Evolutionary conservation across 257 asterid species (phyloP).

Genomic region (Gardenia jasminoides): DNA sequence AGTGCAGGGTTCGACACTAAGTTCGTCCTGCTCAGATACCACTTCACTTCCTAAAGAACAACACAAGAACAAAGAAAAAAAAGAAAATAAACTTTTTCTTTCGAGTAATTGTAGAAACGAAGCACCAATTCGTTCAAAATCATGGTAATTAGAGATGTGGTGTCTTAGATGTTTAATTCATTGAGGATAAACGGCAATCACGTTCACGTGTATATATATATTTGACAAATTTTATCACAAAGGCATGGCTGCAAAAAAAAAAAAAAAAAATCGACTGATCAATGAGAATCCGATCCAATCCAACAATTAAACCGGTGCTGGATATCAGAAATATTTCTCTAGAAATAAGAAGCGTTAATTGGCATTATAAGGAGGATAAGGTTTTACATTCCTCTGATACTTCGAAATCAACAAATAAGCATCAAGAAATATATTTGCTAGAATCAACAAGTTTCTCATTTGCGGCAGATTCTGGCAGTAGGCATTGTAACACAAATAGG

Average conservation of each 20-base stretch:
- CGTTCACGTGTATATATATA: not conserved
- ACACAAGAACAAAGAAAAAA: no score
- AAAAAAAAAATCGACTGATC: not conserved
- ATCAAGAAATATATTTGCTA: not conserved
- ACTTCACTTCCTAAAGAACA: no score
- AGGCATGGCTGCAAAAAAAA: not conserved
- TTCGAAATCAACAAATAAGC: not conserved
- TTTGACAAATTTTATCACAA: not conserved
- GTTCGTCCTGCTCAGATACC: no score
- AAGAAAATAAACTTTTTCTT: no score
- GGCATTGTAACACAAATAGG: slow-evolving; percentile 72
- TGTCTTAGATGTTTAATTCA: not conserved
- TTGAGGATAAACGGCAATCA: not conserved
- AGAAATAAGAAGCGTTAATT: not conserved
- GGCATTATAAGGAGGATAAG: not conserved
- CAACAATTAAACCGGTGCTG: no score
- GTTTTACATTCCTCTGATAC: not conserved
- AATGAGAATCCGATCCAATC: no score
- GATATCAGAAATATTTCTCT: not conserved
- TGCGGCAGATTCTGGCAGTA: slow-evolving; percentile 60
- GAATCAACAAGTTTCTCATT: slow-evolving; percentile 22
- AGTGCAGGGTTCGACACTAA: no score
- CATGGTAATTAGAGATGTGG: not conserved
- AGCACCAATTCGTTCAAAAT: not conserved
- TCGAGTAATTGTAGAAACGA: not conserved